phyloP scores from a whole-genome alignment of 1,284 basidiomycete species.

The Leccinum fallax region DNA sequence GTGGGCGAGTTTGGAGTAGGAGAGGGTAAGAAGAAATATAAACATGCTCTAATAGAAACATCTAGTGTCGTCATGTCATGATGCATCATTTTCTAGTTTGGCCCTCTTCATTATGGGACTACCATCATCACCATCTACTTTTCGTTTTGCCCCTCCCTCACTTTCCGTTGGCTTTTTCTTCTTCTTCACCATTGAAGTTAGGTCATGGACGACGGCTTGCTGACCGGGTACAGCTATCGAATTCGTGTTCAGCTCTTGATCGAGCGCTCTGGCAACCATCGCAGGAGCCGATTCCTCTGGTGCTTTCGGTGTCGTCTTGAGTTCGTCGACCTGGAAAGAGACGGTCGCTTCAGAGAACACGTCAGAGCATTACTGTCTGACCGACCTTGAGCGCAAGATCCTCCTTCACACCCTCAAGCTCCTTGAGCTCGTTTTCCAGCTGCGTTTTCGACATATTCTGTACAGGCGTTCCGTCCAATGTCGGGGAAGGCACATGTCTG shows the following conservation, averaged over 20 bases:
- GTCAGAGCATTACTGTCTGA: background rate
- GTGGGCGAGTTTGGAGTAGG: slow-evolving; percentile 78
- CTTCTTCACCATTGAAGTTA: slow-evolving; percentile 83
- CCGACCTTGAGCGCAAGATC: slow-evolving; percentile 81
- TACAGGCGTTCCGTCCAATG: slow-evolving; percentile 56
- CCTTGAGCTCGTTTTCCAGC: slow-evolving; percentile 76
- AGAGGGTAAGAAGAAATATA: slow-evolving; percentile 76
- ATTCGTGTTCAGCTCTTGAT: slow-evolving; percentile 58
- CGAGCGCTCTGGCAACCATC: slow-evolving; percentile 67
- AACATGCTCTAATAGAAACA: slow-evolving; percentile 63
- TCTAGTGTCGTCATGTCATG: slow-evolving; percentile 20
- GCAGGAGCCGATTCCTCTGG: slow-evolving; percentile 58
- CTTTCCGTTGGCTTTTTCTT: slow-evolving; percentile 62
- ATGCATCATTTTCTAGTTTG: slow-evolving; percentile 48
- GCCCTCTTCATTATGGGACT: slow-evolving; percentile 65
- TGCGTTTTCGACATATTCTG: slow-evolving; percentile 65
- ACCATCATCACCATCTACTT: slow-evolving; percentile 61
- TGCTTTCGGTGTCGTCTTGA: slow-evolving; percentile 76
- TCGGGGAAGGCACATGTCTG: slow-evolving; percentile 26
- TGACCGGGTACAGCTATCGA: slow-evolving; percentile 34
- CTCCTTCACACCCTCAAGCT: slow-evolving; percentile 71
- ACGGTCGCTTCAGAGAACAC: background rate
- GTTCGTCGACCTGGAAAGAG: slow-evolving; percentile 72
- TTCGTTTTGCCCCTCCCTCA: slow-evolving; percentile 56
- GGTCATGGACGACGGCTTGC: slow-evolving; percentile 65